A percentile compares a stretch with the other conserved stretches of the same genome.
These are phyloP conservation scores for Candida vartiovaarae DNA, from an alignment of 805 yeast species.

Conservation along the genomic window DNA sequence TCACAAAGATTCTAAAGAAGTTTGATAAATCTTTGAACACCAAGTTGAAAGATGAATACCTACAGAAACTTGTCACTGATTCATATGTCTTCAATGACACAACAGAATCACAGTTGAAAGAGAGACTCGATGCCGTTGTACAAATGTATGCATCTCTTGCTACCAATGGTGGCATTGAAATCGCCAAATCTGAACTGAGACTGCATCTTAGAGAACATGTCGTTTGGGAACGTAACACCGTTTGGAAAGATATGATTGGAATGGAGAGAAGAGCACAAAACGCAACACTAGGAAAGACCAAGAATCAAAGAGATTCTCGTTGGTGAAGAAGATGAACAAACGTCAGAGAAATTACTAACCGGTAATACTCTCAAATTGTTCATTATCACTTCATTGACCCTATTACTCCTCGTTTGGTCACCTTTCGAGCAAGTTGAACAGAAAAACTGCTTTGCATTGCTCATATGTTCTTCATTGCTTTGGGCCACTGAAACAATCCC, in stretches of 20 bases:
- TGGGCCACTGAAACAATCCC: constrained; percentile 98
- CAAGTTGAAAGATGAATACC: constrained; percentile 50
- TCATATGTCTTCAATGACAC: constrained; percentile 49
- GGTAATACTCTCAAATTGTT: constrained; percentile 38
- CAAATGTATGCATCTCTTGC: constrained; percentile 48
- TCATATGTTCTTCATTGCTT: constrained; percentile 71
- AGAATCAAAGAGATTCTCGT: constrained; percentile 15
- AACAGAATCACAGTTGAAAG: constrained; percentile 43
- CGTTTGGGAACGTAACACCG: constrained; percentile 96
- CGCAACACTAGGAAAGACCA: constrained; percentile 39
- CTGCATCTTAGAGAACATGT: constrained; percentile 79
- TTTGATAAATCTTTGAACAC: constrained; percentile 79
- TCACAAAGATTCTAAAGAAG: constrained; percentile 83
- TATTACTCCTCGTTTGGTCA: constrained; percentile 36
- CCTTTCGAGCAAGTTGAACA: constrained; percentile 53
- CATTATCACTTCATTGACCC: constrained; percentile 42
- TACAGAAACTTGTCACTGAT: constrained; percentile 35
- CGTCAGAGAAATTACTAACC: constrained; percentile 16
- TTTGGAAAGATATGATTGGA: constrained; percentile 95
- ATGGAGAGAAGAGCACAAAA: constrained; percentile 82
- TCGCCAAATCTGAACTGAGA: constrained; percentile 43
- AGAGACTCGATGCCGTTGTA: constrained; percentile 45
- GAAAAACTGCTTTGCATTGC: constrained; percentile 77
- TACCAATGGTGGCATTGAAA: constrained; percentile 31
- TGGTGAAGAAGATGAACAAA: constrained; percentile 24